phyloP scores from a whole-genome alignment of 306 rosid species.

The Prunus dulcis region DNA sequence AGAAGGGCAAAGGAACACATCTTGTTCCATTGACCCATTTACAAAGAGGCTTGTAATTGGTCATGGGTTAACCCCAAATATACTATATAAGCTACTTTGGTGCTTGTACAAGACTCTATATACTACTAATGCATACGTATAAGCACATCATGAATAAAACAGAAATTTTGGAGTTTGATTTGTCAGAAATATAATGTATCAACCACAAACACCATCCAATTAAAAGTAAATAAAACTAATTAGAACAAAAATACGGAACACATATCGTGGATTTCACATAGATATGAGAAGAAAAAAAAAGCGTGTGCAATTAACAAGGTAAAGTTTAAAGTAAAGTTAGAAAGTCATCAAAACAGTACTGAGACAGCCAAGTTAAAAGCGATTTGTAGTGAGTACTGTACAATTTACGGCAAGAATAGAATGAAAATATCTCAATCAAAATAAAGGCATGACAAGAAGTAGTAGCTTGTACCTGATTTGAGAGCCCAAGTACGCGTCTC shows the following conservation, averaged over 20 bases:
- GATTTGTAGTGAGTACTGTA: slow-evolving; percentile 19
- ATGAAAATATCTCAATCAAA: slow-evolving; percentile 5
- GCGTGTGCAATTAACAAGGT: slow-evolving; percentile 16
- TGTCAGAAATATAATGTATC: background rate
- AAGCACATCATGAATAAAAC: background rate
- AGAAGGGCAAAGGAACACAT: background rate
- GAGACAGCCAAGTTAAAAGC: slow-evolving; percentile 10
- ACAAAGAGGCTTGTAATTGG: background rate
- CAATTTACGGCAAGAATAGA: background rate
- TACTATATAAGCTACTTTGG: background rate
- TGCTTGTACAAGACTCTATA: background rate
- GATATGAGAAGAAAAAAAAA: background rate
- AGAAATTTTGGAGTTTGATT: background rate
- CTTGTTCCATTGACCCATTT: background rate
- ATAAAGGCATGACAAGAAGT: background rate
- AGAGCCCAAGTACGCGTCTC: slow-evolving; percentile 20
- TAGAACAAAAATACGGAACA: background rate
- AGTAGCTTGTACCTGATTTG: slow-evolving; percentile 23
- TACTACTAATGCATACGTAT: background rate
- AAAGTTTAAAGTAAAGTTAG: slow-evolving; percentile 21
- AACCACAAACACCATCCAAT: background rate
- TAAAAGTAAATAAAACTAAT: background rate
- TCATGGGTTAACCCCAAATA: background rate
- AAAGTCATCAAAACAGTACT: slow-evolving; percentile 9
- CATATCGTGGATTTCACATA: background rate